Base-by-base conservation (phyloP, 352 stramenopile species). In the Halophytophthora polymorphica region DNA sequence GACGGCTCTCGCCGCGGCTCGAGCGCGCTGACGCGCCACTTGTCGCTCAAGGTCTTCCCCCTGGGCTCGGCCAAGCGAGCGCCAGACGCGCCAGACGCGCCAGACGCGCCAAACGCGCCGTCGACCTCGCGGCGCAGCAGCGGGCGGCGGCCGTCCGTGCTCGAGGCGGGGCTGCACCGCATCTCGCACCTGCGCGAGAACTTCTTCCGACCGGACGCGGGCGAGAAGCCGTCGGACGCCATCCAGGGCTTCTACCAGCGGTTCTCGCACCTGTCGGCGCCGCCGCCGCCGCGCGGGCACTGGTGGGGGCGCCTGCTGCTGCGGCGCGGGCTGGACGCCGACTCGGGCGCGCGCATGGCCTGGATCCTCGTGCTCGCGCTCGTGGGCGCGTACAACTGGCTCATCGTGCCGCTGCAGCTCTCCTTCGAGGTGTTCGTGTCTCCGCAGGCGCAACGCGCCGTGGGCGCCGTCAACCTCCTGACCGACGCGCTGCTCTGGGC, bases 161-260 rank as follows among this genome's bases (percentile, higher is more conserved):
- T 67, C 29, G 23, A 43, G 6, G 45, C 13, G 1, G 50, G 53
- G 3, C 60, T 65, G 6, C 71, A 59, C 50, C 39, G 45, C 48
- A 22, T 81, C 2, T 53, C 62, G 10, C 37, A 50, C 17, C 43
- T 78, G 21, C 71, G 68, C 13, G 49, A 51, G 2, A 78, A 61
- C 12, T 67, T 81, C 36, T 76, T 74, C 15, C 67, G 61, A 37
- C 54, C 41, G n/a, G 57, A 69, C 2, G 61, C 60, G 13, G 42
- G 66, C 12, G 42, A 57, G 0, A 62, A 61, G 18, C 53, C 49
- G 23, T 11, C 60, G 1, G 75, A 85, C 36, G 68, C 57, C 15
- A 84, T 86, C 25, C 69, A 75, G 17, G 71, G 75, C 2, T 86
- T 79, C 23, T 85, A 85, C 18, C 64, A 86, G 12, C 64, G 74